These are phyloP conservation scores for Candida berthetii DNA, from an alignment of 805 yeast species.

Conservation along the genomic window DNA sequence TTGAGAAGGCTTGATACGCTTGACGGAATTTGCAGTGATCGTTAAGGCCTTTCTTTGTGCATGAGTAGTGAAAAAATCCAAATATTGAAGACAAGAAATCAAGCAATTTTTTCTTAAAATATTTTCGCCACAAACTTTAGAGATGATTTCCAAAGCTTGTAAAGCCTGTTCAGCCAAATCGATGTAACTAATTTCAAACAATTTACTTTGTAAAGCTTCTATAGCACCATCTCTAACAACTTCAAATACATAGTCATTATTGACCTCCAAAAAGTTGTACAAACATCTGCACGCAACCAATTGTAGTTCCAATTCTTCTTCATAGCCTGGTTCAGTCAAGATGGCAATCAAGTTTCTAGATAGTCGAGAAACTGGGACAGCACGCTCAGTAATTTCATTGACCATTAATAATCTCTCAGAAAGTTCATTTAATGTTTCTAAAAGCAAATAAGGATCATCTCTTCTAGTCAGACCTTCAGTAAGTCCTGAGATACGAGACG, in stretches of 20 bases:
- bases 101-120: constrained; percentile 59
- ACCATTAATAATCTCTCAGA: constrained; percentile 64
- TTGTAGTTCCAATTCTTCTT: constrained; percentile 72
- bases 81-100: constrained; percentile 56
- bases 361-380: constrained; percentile 53
- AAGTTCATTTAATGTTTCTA: constrained; percentile 61
- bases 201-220: constrained; percentile 55
- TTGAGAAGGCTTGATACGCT: constrained; percentile 35
- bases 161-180: constrained; percentile 91
- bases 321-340: constrained; percentile 48
- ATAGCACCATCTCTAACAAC: constrained; percentile 64
- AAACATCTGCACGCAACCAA: constrained; percentile 79
- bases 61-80: constrained; percentile 86
- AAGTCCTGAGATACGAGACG: constrained; percentile 18
- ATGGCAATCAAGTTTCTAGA: constrained; percentile 50
- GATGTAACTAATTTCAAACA: constrained; percentile 73
- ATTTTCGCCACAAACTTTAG: constrained; percentile 42
- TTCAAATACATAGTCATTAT: constrained; percentile 53
- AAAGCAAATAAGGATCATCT: constrained; percentile 53
- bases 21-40: constrained; percentile 67
- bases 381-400: constrained; percentile 58
- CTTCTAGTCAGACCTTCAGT: constrained; percentile 10
- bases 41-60: constrained; percentile 78
- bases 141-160: constrained; percentile 64
- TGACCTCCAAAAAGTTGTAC: constrained; percentile 72